phyloP scores from a whole-genome alignment of 805 yeast genomes.

The Cyberlindnera samutprakarnensis region DNA sequence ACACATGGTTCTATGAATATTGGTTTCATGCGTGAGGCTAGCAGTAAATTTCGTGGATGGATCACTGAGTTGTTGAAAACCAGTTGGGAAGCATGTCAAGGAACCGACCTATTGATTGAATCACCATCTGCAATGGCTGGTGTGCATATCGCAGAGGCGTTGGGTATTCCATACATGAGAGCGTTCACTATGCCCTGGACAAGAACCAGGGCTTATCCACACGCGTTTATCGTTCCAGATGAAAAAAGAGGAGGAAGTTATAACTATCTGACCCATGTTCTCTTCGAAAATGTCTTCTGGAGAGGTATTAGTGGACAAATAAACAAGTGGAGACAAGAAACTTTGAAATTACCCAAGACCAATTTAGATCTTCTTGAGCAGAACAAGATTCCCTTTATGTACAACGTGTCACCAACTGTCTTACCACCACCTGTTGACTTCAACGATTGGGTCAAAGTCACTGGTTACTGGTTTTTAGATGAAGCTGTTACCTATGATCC shows the following conservation, averaged over 20 bases:
- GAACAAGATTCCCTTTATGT: conserved; percentile 76
- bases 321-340: conserved; percentile 76
- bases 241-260: conserved; percentile 90
- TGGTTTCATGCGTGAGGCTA: conserved; percentile 76
- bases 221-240: conserved; percentile 92
- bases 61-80: conserved; percentile 61
- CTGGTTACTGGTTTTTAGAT: conserved; percentile 93
- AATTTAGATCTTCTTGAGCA: conserved; percentile 66
- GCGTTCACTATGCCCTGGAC: conserved; percentile 99
- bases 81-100: conserved; percentile 84
- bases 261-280: conserved; percentile 85
- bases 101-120: conserved; percentile 76
- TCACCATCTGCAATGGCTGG: conserved; percentile 98
- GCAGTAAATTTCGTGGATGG: conserved; percentile 75
- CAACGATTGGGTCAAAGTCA: conserved; percentile 91
- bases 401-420: conserved; percentile 81
- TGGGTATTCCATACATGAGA: conserved; percentile 82
- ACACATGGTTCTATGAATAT: conserved; percentile 84
- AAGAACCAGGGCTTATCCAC: conserved; percentile 90
- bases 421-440: conserved; percentile 92
- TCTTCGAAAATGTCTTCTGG: conserved; percentile 93
- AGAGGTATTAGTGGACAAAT: conserved; percentile 82
- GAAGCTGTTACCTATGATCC: conserved; percentile 55
- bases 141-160: conserved; percentile 88
- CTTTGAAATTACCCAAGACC: conserved; percentile 59